phyloP scores from a whole-genome alignment of 257 asterid species.

The Solanum gandarillasii region DNA sequence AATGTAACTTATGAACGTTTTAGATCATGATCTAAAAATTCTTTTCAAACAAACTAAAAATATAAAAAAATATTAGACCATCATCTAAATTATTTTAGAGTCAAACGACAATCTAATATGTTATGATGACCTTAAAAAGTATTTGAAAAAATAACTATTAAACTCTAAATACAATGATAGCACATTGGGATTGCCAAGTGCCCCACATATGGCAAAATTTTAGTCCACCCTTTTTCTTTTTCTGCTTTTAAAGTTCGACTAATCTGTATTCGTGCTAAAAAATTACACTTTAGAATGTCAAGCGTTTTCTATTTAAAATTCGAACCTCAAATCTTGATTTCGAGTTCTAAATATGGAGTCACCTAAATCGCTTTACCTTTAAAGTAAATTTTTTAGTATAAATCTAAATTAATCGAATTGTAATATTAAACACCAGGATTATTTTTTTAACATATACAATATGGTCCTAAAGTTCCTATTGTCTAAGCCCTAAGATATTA shows the following conservation, averaged over 20 bases:
- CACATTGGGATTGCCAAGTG: neutral
- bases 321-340: rapidly evolving
- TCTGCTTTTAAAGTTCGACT: rapidly evolving
- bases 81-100: neutral
- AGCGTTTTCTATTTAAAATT: neutral
- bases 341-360: neutral
- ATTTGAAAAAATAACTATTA: neutral
- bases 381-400: rapidly evolving
- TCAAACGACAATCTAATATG: neutral
- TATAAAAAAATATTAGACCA: neutral
- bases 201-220: neutral
- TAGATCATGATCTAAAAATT: too few relatives aligned
- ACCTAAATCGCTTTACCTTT: neutral
- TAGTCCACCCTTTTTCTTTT: neutral
- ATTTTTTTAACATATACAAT: neutral
- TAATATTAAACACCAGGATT: neutral
- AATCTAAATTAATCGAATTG: neutral
- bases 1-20: too few relatives aligned
- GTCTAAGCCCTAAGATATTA: neutral
- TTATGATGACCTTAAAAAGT: neutral
- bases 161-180: neutral
- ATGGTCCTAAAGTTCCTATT: neutral
- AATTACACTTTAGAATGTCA: neutral
- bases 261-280: neutral
- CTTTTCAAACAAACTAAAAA: neutral